phyloP scores from a whole-genome alignment of 2,329 filamentous ascomycete genomes.

The Aspergillus brunneoviolaceus region DNA sequence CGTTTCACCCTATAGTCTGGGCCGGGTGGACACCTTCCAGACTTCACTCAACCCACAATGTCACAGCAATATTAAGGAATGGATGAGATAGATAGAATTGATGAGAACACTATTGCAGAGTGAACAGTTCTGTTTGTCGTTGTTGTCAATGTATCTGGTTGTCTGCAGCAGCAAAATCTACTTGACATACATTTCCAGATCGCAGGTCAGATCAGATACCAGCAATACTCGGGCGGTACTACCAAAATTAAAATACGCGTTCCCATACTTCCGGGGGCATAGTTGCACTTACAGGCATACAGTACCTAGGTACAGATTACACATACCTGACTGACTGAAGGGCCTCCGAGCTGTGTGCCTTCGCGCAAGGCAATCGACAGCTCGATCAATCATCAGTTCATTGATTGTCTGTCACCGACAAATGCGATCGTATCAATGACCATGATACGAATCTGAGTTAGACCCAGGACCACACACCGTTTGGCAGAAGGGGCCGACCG shows the following conservation, averaged over 20 bases:
- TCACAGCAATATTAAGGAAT: conserved; percentile 3
- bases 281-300: no score
- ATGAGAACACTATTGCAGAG: neutral
- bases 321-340: no score
- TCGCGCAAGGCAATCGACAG: no score
- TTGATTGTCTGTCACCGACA: no score
- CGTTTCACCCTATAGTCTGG: conserved; percentile 20
- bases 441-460: neutral
- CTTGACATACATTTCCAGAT: neutral
- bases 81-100: neutral
- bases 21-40: conserved; percentile 11
- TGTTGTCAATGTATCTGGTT: neutral
- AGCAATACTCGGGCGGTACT: neutral
- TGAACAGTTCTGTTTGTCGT: neutral
- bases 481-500: neutral
- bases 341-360: no score
- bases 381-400: neutral
- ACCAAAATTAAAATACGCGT: neutral
- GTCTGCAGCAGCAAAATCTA: neutral
- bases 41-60: conserved; percentile 14
- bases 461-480: no score
- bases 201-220: neutral
- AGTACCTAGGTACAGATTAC: no score
- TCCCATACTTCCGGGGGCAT: no score
- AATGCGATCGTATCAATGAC: neutral